Evolutionary conservation across 441 rosid genomes (phyloP), one percentile per base, ranked within the genome.

Genomic region (Viola pubescens): DNA sequence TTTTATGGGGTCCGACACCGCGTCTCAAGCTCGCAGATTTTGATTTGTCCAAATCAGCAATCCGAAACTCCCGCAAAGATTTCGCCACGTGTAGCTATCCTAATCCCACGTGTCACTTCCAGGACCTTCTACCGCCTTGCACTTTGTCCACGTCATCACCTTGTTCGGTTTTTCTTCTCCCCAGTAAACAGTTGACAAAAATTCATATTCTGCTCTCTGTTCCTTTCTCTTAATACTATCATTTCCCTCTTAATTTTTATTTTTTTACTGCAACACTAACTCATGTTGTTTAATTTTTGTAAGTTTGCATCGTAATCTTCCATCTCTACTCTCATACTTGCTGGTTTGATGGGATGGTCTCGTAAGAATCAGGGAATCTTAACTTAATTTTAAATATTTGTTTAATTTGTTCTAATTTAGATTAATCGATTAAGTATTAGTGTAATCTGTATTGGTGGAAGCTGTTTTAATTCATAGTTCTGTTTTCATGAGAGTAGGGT

Each of bases 21-120:
- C 38, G 71, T 70, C 79, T 69, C 70, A 1, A 58, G 37, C 73
- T 76, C 74, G 77, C 76, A 52, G 82, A 80, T 80, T 76, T 68
- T 59, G 69, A 77, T 76, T 68, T 59, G 69, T 70, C 84, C 81
- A 77, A 40, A 61, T 67, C 78, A 73, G 69, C 75, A 49, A 39
- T 0, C 9, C 54, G 4, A 3, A 5, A 4, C 56, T 26, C 6
- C 65, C 57, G 74, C 58, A 34, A 11, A 0, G 0, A 0, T 6
- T 1, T 5, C 10, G 34, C 67, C 64, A 77, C 70, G 72, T 72
- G 68, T 48, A 65, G 50, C 60, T 64, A 62, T 38, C 3, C 2
- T 26, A 10, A 4, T 57, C 57, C 59, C 4, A 68, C 75, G 56
- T 77, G 79, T 73, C 69, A 52, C 5, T 62, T 54, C 57, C 6